Percentiles rank a stretch among this genome's conserved stretches.
These are phyloP conservation scores for Fennellomyces sp. DNA, from an alignment of 371 early-diverging fungal genomes.

Conservation along the genomic window DNA sequence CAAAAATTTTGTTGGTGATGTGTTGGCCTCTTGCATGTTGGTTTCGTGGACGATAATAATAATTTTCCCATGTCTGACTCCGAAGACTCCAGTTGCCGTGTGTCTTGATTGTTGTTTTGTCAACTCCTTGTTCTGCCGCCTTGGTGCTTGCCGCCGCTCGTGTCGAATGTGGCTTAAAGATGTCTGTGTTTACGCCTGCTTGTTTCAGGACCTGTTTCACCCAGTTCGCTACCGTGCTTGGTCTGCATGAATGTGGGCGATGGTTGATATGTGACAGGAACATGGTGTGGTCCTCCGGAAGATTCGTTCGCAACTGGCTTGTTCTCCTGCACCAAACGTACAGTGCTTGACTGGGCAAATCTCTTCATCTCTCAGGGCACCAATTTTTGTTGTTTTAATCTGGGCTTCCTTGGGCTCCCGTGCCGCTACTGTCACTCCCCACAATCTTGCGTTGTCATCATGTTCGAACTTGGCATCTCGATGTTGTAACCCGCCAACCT, in stretches of 20 bases:
- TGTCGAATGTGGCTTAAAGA: conserved; percentile 8
- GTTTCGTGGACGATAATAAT: conserved; percentile 2
- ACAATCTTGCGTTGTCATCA: not conserved
- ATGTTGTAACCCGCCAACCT: conserved; percentile 1
- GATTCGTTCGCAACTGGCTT: too few relatives aligned
- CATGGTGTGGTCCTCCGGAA: not conserved
- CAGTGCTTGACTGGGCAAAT: too few relatives aligned
- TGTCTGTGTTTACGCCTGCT: conserved; percentile 4
- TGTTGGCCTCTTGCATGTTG: conserved; percentile 1
- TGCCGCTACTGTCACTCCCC: not conserved
- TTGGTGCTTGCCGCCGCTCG: conserved; percentile 7
- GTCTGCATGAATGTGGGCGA: not conserved
- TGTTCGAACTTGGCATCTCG: not conserved
- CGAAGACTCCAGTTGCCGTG: conserved; percentile 10
- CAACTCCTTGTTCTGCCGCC: not conserved
- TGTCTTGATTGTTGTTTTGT: not conserved
- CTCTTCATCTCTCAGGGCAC: too few relatives aligned
- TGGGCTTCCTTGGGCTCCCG: too few relatives aligned
- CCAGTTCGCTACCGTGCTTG: conserved; percentile 6
- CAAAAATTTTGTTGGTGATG: too few relatives aligned
- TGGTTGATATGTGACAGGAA: not conserved
- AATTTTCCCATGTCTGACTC: not conserved
- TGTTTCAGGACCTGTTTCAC: not conserved
- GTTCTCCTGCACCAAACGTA: too few relatives aligned
- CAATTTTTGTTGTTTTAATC: too few relatives aligned